phyloP scores from a whole-genome alignment of 1,139 yeast genomes.

The Eremothecium sinecaudum region DNA sequence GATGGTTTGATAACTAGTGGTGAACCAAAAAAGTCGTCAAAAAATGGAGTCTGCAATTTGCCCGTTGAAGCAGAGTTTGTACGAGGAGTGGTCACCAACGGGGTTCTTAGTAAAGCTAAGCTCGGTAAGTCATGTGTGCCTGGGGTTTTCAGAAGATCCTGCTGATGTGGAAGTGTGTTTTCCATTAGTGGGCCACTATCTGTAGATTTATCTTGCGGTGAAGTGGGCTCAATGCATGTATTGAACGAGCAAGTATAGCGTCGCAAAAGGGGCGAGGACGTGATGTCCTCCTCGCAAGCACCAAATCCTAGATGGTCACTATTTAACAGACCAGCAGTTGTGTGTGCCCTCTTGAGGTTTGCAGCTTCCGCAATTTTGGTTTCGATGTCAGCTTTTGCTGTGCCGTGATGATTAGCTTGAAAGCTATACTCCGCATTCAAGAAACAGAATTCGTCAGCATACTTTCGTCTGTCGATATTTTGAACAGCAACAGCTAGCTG shows the following conservation, averaged over 20 bases:
- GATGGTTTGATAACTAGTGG: slow-evolving; percentile 18
- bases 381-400: neutral
- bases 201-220: slow-evolving; percentile 14
- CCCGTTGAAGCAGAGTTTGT: slow-evolving; percentile 19
- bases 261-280: slow-evolving; percentile 16
- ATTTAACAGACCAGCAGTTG: neutral
- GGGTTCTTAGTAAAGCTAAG: neutral
- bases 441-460: neutral
- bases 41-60: slow-evolving; percentile 31
- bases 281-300: neutral
- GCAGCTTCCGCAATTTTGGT: neutral
- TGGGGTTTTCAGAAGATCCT: slow-evolving; percentile 21
- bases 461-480: neutral
- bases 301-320: neutral
- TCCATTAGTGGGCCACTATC: neutral
- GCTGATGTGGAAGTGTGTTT: slow-evolving; percentile 1
- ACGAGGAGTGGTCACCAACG: slow-evolving; percentile 18
- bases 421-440: neutral
- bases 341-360: neutral
- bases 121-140: slow-evolving; percentile 9
- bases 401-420: neutral
- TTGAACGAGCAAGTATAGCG: slow-evolving; percentile 29
- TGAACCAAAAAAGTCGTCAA: slow-evolving; percentile 30
- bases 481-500: neutral
- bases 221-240: slow-evolving; percentile 27